Percentiles rank a stretch among this genome's conserved stretches.
These are phyloP conservation scores for Eucalyptus pauciflora DNA, from an alignment of 345 rosid species.

Conservation along the genomic window DNA sequence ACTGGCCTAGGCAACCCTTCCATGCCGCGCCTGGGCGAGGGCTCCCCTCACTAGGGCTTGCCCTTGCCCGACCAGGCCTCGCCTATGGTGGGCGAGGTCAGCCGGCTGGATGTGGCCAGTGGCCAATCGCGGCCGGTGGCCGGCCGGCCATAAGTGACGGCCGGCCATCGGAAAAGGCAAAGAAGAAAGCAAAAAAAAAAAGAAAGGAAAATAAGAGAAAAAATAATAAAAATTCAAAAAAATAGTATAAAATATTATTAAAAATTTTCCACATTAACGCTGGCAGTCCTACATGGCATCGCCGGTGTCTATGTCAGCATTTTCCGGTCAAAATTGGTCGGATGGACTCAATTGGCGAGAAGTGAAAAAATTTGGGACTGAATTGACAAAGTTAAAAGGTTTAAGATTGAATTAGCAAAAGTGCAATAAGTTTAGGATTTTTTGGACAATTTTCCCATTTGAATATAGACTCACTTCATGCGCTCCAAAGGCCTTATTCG, in stretches of 20 bases:
- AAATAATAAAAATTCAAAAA: no score
- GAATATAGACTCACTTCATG: neutral
- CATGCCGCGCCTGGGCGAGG: fast-evolving
- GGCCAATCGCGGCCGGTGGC: fast-evolving
- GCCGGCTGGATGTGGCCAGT: fast-evolving
- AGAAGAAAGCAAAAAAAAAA: no score
- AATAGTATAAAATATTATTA: no score
- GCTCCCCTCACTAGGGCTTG: no score
- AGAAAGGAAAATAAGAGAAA: no score
- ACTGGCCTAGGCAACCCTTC: no score
- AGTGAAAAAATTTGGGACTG: fast-evolving
- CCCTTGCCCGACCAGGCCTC: fast-evolving
- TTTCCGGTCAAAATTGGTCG: fast-evolving
- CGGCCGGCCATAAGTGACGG: no score
- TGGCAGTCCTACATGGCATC: fast-evolving
- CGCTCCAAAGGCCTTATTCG: neutral
- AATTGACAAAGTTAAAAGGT: no score
- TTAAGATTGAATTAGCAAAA: no score
- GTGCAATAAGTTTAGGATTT: fast-evolving
- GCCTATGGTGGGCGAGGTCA: fast-evolving
- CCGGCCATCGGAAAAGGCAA: fast-evolving
- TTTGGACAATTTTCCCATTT: no score
- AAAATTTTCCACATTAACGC: fast-evolving
- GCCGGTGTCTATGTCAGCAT: fast-evolving
- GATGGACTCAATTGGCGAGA: no score